These are phyloP conservation scores for Colletotrichum tofieldiae DNA, from an alignment of 2,329 filamentous ascomycete species.

Conservation along the genomic window DNA sequence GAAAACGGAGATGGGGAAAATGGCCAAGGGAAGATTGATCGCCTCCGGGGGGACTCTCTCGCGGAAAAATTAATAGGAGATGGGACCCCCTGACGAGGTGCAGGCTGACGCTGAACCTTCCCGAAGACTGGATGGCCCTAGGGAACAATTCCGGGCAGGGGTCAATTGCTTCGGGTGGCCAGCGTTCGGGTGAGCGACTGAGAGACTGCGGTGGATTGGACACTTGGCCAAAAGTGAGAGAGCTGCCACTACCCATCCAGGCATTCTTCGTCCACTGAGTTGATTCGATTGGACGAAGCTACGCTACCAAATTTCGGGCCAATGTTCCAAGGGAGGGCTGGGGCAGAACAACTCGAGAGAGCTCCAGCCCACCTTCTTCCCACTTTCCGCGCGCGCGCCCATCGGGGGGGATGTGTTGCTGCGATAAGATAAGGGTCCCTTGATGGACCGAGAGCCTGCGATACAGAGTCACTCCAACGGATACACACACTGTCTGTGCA, in stretches of 20 bases:
- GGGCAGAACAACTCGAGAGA: not conserved
- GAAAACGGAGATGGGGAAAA: slow-evolving; percentile 3
- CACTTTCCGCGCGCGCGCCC: not conserved
- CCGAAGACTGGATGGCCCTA: slow-evolving; percentile 23
- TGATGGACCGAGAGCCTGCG: not conserved
- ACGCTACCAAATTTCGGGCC: slow-evolving; percentile 18
- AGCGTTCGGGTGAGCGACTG: not conserved
- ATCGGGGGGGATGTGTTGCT: not conserved
- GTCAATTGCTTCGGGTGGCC: not conserved
- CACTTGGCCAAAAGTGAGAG: slow-evolving; percentile 37
- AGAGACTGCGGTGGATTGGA: slow-evolving; percentile 14
- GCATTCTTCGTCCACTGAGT: not conserved
- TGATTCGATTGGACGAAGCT: slow-evolving; percentile 20
- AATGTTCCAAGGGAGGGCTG: slow-evolving; percentile 3
- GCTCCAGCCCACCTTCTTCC: slow-evolving; percentile 27
- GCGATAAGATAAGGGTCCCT: slow-evolving; percentile 37
- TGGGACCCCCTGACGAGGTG: slow-evolving; percentile 20
- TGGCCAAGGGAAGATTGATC: slow-evolving; percentile 21
- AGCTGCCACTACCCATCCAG: not conserved
- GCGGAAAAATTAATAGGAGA: slow-evolving; percentile 36
- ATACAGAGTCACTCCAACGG: slow-evolving; percentile 13
- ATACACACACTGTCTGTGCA: slow-evolving; percentile 20
- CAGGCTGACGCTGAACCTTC: slow-evolving; percentile 36
- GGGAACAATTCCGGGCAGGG: slow-evolving; percentile 21
- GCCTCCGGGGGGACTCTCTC: slow-evolving; percentile 10